Evolutionary conservation across 139 green algal genomes (phyloP), one percentile per base, ranked within the genome.

Genomic region (Asterochloris sp.): DNA sequence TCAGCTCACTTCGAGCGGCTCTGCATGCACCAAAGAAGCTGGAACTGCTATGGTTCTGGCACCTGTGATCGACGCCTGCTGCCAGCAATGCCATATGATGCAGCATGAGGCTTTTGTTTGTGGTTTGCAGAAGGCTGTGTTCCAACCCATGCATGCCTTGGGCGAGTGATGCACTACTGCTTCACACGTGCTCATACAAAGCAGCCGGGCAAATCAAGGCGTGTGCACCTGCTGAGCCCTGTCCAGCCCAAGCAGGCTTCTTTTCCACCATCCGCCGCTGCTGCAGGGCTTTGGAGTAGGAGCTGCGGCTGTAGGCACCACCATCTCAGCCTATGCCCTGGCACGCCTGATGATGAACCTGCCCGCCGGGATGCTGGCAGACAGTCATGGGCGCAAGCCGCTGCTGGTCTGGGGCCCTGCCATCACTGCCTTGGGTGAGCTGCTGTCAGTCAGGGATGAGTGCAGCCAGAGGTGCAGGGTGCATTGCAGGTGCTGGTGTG

Each of bases 321-420:
- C 85, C 1, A 73, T 88, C 12, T 88, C 85, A 21, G 78, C 73
- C 17, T 88, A 86, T 71, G 85, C 85, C 24, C 13, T 86, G 13
- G 85, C 78, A 16, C 78, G 85, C 15, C 78, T 88, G 27, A 81
- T 85, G 73, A 82, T 86, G 73, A 88, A 88, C 66, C 21, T 88
- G 64, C 85, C 85, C 6, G 78, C 80, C 8, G 85, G 85, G 26
- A 82, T 86, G 9, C n/a, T 88, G 38, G 85, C 76, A n/a, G 85
- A 88, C 67, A 47, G 62, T 12, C 66, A 83, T 64, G 85, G 85
- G 12, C 85, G 85, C 73, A 85, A 85, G 66, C 73, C 83, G 21
- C 81, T 88, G 73, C 85, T 88, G 10, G 85, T 88, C 1, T 84
- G 80, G 76, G 85, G 85, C 0, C 85, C 85, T 24, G 77, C 78